Evolutionary conservation across 352 stramenopile species (phyloP).

Genomic region (Pythium vanterpoolii): DNA sequence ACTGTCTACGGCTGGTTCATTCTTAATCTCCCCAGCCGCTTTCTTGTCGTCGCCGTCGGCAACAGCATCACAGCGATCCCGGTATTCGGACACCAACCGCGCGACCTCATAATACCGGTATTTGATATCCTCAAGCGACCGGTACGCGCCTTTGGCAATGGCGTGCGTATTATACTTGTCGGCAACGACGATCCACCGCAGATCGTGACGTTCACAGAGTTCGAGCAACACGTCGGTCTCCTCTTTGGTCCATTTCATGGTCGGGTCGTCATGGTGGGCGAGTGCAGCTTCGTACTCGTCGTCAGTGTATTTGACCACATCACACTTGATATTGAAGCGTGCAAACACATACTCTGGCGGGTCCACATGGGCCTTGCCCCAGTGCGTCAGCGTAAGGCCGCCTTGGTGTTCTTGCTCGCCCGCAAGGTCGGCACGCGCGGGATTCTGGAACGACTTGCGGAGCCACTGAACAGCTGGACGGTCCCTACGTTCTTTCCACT

Average conservation of each 20-base stretch:
- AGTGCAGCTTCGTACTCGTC: constrained; percentile 51
- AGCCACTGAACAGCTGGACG: constrained; percentile 57
- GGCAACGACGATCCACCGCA: constrained; percentile 62
- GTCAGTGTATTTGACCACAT: constrained; percentile 44
- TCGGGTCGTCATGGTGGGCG: constrained; percentile 35
- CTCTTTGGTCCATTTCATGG: constrained; percentile 62
- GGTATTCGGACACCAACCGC: constrained; percentile 38
- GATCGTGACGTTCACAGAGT: constrained; percentile 49
- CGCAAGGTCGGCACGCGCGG: constrained; percentile 36
- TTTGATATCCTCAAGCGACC: constrained; percentile 68
- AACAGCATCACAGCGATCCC: constrained; percentile 22
- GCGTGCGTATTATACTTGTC: constrained; percentile 55
- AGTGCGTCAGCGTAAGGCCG: constrained; percentile 54
- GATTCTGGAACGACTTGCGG: constrained; percentile 62
- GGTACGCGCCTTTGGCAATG: constrained; percentile 29
- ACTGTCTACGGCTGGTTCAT: background rate
- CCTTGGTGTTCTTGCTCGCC: constrained; percentile 34
- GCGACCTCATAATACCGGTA: constrained; percentile 69
- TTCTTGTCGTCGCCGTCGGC: background rate
- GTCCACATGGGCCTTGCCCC: constrained; percentile 56
- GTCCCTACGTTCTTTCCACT: constrained; percentile 52
- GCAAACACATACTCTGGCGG: constrained; percentile 65
- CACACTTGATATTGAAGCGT: constrained; percentile 59
- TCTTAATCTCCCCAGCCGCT: background rate
- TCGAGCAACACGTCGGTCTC: constrained; percentile 57